Conservation (phyloP, 2,329 filamentous ascomycete genomes). For the Herpotrichia juniperi region DNA sequence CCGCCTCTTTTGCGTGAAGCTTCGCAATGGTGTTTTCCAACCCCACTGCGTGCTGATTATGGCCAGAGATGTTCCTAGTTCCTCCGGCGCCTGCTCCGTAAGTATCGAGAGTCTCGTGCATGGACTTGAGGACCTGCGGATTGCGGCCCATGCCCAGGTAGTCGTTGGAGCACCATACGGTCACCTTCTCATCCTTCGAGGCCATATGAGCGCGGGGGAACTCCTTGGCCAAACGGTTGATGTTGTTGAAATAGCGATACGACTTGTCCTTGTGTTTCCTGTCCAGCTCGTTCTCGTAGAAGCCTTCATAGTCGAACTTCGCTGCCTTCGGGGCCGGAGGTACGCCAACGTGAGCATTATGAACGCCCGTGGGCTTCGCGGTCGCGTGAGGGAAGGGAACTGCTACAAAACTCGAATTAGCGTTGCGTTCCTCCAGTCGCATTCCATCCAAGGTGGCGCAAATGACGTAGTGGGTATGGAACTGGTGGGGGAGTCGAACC, state of each 20-base stretch:
- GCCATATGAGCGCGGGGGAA: conserved; percentile 95
- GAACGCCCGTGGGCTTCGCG: conserved; percentile 30
- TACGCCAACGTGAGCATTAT: conserved; percentile 42
- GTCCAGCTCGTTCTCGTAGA: conserved; percentile 86
- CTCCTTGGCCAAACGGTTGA: conserved; percentile 95
- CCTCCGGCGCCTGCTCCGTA: conserved; percentile 96
- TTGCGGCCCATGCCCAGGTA: conserved; percentile 98
- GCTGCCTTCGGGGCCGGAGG: conserved; percentile 55
- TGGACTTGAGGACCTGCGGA: conserved; percentile 80
- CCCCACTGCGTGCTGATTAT: conserved; percentile 91
- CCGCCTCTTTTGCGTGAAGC: conserved; percentile 88
- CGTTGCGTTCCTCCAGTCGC: conserved; percentile 7
- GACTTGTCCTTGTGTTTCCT: conserved; percentile 99
- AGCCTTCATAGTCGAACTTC: conserved; percentile 89
- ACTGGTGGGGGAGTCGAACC: conserved; percentile 42
- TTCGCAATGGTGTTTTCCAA: conserved; percentile 84
- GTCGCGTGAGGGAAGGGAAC: conserved; percentile 38
- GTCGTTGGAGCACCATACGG: conserved; percentile 99
- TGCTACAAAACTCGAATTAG: conserved; percentile 22
- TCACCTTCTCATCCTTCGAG: conserved; percentile 81
- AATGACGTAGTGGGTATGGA: conserved; percentile 4
- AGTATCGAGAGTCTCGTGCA: conserved; percentile 93
- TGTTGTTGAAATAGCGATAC: conserved; percentile 99
- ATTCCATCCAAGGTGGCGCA: conserved; percentile 5
- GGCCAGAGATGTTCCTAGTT: conserved; percentile 96